These are phyloP conservation scores for Globisporangium paroecandrum DNA, from an alignment of 352 stramenopile species.

Conservation along the genomic window DNA sequence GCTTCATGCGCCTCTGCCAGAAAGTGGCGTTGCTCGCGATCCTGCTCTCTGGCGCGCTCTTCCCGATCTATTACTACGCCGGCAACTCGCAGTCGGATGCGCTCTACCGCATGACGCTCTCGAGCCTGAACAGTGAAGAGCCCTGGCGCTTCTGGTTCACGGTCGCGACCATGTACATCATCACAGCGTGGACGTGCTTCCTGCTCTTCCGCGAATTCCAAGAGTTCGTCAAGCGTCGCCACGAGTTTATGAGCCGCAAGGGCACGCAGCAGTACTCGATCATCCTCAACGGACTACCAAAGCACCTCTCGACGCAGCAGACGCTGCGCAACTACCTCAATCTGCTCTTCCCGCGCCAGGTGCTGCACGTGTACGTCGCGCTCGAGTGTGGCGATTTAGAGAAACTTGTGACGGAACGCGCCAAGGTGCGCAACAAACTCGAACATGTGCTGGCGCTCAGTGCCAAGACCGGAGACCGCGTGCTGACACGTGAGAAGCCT, in stretches of 20 bases:
- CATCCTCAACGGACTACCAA: slow-evolving; percentile 70
- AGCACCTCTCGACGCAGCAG: slow-evolving; percentile 67
- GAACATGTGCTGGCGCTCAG: slow-evolving; percentile 62
- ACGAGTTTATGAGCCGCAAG: slow-evolving; percentile 71
- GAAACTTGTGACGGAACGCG: slow-evolving; percentile 62
- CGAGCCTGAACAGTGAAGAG: slow-evolving; percentile 44
- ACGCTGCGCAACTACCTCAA: slow-evolving; percentile 78
- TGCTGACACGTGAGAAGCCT: slow-evolving; percentile 36
- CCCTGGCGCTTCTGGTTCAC: slow-evolving; percentile 69
- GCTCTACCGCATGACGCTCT: slow-evolving; percentile 71
- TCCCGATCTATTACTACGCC: slow-evolving; percentile 79
- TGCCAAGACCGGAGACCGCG: slow-evolving; percentile 57
- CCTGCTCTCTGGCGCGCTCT: slow-evolving; percentile 55
- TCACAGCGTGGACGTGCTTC: slow-evolving; percentile 56
- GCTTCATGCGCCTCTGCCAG: slow-evolving; percentile 65
- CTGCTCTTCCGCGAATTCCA: slow-evolving; percentile 68
- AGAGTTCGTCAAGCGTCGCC: slow-evolving; percentile 66
- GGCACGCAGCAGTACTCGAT: slow-evolving; percentile 74
- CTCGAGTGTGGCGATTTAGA: slow-evolving; percentile 74
- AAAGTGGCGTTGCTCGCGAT: slow-evolving; percentile 65
- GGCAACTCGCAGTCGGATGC: slow-evolving; percentile 30
- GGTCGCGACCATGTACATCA: slow-evolving; percentile 61
- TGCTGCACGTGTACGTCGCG: slow-evolving; percentile 70
- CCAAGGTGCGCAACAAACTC: slow-evolving; percentile 65
- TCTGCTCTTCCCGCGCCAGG: slow-evolving; percentile 62